Conservation (phyloP, 2,329 filamentous ascomycete species). For the Drechslerella coelobrocha region DNA sequence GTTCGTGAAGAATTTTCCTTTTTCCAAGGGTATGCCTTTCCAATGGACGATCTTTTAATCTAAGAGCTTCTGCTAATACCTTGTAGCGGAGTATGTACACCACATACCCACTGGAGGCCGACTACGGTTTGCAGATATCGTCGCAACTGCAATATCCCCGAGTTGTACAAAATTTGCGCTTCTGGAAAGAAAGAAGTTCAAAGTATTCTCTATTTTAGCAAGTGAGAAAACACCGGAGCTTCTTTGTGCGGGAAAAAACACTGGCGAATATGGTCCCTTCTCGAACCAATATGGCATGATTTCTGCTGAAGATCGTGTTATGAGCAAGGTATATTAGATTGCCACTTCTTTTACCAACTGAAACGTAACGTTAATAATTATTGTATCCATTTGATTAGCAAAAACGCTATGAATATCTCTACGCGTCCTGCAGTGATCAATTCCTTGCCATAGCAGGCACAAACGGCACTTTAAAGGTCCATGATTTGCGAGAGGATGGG, state of each 20-base stretch:
- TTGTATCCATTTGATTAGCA: conserved; percentile 11
- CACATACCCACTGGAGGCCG: conserved; percentile 41
- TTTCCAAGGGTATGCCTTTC: conserved; percentile 38
- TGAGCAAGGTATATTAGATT: conserved; percentile 35
- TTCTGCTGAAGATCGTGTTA: conserved; percentile 46
- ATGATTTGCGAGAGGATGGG: conserved; percentile 42
- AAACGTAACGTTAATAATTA: conserved; percentile 1
- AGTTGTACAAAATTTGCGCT: conserved; percentile 48
- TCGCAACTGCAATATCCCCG: conserved; percentile 39
- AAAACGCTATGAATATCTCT: conserved; percentile 46
- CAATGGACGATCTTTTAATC: not conserved
- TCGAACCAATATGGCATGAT: conserved; percentile 35
- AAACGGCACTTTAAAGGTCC: conserved; percentile 45
- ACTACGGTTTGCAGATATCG: conserved; percentile 43
- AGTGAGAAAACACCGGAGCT: conserved; percentile 45
- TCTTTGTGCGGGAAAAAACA: conserved; percentile 39
- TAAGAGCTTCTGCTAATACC: conserved; percentile 7
- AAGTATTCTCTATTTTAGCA: conserved; percentile 47
- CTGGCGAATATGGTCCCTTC: conserved; percentile 45
- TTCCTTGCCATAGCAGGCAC: conserved; percentile 48
- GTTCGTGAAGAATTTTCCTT: conserved; percentile 48
- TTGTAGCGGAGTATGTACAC: conserved; percentile 49
- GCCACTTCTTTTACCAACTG: not conserved
- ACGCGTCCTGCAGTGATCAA: conserved; percentile 40
- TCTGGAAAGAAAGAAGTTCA: conserved; percentile 46